A percentile compares a stretch with the other conserved stretches of the same genome.
Conservation (phyloP, 2,329 filamentous ascomycete species). For the Hansfordia pulvinata region DNA sequence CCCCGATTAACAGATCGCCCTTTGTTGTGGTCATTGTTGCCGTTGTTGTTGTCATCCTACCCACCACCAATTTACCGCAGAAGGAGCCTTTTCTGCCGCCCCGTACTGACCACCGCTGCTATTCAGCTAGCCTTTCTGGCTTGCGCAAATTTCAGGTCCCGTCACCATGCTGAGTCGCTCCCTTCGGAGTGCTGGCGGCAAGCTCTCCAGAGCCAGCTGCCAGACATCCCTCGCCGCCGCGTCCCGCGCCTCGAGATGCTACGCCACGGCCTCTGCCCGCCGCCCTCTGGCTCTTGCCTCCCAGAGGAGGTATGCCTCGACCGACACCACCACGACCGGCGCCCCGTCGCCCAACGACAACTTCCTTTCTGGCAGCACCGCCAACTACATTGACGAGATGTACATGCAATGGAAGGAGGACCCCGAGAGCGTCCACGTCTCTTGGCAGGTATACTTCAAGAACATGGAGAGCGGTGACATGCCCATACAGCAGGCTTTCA, state of each 20-base stretch:
- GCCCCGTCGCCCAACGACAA: conserved; percentile 77
- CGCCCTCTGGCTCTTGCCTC: conserved; percentile 34
- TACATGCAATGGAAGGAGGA: conserved; percentile 96
- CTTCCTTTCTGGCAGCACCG: conserved; percentile 92
- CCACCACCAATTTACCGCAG: conserved; percentile 1
- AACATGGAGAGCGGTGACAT: conserved; percentile 99
- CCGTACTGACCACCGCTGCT: too few species aligned
- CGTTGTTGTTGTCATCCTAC: too few species aligned
- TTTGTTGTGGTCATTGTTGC: too few species aligned
- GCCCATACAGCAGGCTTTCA: conserved; percentile 95
- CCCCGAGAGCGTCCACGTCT: conserved; percentile 85
- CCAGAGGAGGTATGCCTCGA: conserved; percentile 41
- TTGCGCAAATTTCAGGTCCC: too few species aligned
- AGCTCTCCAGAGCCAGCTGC: conserved; percentile 44
- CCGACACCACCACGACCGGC: conserved; percentile 33
- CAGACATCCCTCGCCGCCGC: conserved; percentile 21
- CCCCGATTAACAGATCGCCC: too few species aligned
- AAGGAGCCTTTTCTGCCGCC: too few species aligned
- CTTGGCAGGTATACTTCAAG: conserved; percentile 98
- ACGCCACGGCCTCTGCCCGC: conserved; percentile 31
- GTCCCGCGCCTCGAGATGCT: conserved; percentile 21
- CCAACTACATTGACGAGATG: conserved; percentile 99
- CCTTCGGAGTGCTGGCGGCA: conserved; percentile 49
- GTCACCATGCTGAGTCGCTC: conserved; percentile 60
- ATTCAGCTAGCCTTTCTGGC: too few species aligned